A percentile compares a stretch with the other conserved stretches of the same genome.
These are phyloP conservation scores for Zygosaccharomyces kombuchaensis DNA, from an alignment of 805 yeast genomes.

Conservation along the genomic window DNA sequence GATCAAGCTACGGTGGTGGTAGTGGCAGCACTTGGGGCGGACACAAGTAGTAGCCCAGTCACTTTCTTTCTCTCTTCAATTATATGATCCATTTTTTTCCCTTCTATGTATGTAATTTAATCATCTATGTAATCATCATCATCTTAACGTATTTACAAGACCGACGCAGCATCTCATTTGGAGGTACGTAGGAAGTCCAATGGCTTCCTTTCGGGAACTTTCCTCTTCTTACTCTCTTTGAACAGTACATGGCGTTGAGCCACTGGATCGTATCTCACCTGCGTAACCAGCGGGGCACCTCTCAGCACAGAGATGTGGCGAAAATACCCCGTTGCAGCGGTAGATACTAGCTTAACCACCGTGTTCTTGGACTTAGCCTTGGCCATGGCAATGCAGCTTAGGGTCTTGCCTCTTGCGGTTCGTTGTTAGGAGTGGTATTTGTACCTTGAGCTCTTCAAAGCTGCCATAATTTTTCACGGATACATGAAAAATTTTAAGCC, in stretches of 20 bases:
- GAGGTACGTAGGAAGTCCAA: slow-evolving; percentile 43
- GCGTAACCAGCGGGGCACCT: slow-evolving; percentile 71
- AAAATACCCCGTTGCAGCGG: slow-evolving; percentile 86
- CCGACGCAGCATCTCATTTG: slow-evolving; percentile 3
- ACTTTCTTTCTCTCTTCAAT: slow-evolving; percentile 5
- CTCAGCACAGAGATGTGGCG: slow-evolving; percentile 79
- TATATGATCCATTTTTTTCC: neutral
- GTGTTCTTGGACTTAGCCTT: slow-evolving; percentile 73
- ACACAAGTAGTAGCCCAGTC: slow-evolving; percentile 12
- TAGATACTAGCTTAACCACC: slow-evolving; percentile 77
- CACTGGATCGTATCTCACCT: slow-evolving; percentile 81
- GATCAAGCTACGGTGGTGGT: slow-evolving; percentile 28
- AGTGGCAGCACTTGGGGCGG: slow-evolving; percentile 35
- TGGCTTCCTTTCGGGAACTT: slow-evolving; percentile 52
- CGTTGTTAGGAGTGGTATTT: neutral
- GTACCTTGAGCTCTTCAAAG: neutral
- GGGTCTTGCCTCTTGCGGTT: neutral
- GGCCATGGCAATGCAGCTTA: slow-evolving; percentile 23
- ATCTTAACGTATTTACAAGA: slow-evolving; percentile 9
- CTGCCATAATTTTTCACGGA: slow-evolving; percentile 7
- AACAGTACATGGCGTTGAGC: slow-evolving; percentile 90
- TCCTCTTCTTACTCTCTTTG: slow-evolving; percentile 83
- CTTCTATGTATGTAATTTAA: slow-evolving; percentile 6
- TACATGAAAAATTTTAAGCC: slow-evolving; percentile 4
- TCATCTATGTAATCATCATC: slow-evolving; percentile 2